A percentile compares a stretch with the other conserved stretches of the same genome.
These are phyloP conservation scores for Penicillium diatomitis DNA, from an alignment of 495 filamentous ascomycete species.

Conservation along the genomic window DNA sequence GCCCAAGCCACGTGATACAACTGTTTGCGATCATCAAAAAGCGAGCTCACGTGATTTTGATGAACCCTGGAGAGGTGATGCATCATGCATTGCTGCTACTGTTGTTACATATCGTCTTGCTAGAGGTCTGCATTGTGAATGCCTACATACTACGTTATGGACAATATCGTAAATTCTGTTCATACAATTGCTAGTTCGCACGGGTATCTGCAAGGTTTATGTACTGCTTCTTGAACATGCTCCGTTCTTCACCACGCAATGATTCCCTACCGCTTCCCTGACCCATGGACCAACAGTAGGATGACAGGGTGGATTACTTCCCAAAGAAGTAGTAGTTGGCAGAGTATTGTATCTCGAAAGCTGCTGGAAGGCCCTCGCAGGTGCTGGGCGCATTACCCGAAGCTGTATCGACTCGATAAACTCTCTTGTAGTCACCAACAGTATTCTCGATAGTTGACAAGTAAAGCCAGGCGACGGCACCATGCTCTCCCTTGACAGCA, in stretches of 20 bases:
- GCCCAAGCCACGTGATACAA: slow-evolving; percentile 23
- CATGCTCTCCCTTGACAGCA: slow-evolving; percentile 45
- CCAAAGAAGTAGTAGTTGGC: slow-evolving; percentile 61
- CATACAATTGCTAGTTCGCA: too few relatives aligned
- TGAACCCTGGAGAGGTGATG: slow-evolving; percentile 17
- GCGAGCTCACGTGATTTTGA: slow-evolving; percentile 25
- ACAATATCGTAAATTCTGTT: too few relatives aligned
- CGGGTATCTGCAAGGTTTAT: too few relatives aligned
- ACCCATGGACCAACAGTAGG: slow-evolving; percentile 14
- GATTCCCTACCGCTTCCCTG: not conserved
- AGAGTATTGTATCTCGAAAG: slow-evolving; percentile 70
- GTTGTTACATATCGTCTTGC: not conserved
- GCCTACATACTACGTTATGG: too few relatives aligned
- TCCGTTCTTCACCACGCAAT: too few relatives aligned
- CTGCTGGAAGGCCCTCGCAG: slow-evolving; percentile 53
- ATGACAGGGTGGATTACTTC: slow-evolving; percentile 14
- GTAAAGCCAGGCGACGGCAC: slow-evolving; percentile 52
- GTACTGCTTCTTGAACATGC: too few relatives aligned
- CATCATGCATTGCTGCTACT: not conserved
- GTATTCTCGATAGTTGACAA: slow-evolving; percentile 43
- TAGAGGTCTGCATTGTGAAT: too few relatives aligned
- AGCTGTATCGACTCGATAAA: slow-evolving; percentile 81
- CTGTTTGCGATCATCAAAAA: slow-evolving; percentile 2
- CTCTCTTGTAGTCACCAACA: slow-evolving; percentile 55
- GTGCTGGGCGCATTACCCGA: slow-evolving; percentile 70